Evolutionary conservation across 495 filamentous ascomycete genomes (phyloP), one percentile per base, ranked within the genome.

Genomic region (Mycothermus thermophilus): DNA sequence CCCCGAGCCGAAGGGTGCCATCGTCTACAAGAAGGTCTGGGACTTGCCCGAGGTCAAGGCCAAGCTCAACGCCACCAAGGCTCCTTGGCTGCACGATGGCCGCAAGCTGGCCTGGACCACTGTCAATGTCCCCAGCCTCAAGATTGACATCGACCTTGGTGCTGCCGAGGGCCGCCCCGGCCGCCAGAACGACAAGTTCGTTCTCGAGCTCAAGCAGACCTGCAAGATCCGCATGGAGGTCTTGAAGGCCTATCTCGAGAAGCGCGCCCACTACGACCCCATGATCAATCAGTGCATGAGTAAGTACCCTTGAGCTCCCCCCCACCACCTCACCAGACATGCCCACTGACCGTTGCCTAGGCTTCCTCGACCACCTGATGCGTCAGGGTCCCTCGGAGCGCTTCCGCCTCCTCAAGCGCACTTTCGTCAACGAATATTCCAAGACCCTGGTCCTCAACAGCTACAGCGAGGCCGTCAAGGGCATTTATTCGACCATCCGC

Each of bases 311-410:
- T 6, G 1, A 14, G 1, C 12, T 21, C 21, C 14, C 6, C n/a
- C 9, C 17, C 7, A 13, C 5, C 7, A 9, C 2, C 21, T 26
- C 5, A 8, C 25, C 8, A 23, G 26, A 3, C 3, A 33, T 24
- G 17, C 44, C 40, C 3, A 42, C 30, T 23, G 6, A n/a, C n/a
- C n/a, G n/a, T n/a, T 4, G 5, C 35, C 17, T 32, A 48, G 45
- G 37, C 52, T 92, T 94, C 55, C 61, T 96, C 2, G 88, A 97
- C 41, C 90, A 97, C 50, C 59, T 83, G 13, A 57, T 97, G 24
- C 83, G 88, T 9, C 77, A 93, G 56, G 58, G 50, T 2, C 84
- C 90, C 0, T 74, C 74, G 0, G 60, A 69, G 40, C 54, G 62
- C 5, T 76, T 76, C 47, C 66, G 71, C 1, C 59, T 69, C 1